These are phyloP conservation scores for Phytophthora fragariae DNA, from an alignment of 352 stramenopile genomes.

Conservation along the genomic window DNA sequence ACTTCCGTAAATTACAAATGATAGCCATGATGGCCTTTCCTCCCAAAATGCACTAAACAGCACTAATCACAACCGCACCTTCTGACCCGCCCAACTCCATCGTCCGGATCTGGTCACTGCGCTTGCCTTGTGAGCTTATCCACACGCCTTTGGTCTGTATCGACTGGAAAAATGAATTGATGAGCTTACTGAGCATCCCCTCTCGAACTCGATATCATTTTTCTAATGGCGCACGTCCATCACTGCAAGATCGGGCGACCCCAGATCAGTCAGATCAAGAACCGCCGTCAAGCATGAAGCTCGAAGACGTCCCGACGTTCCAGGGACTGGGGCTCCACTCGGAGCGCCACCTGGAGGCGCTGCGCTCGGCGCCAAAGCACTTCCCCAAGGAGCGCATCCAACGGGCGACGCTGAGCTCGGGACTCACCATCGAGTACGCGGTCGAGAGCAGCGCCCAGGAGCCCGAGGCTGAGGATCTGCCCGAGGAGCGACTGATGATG, in stretches of 20 bases:
- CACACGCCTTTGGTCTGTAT: too few species aligned
- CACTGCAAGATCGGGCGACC: background rate
- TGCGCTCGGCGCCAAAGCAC: slow-evolving; percentile 40
- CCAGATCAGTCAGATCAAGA: background rate
- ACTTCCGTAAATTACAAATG: too few species aligned
- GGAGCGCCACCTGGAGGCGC: slow-evolving; percentile 42
- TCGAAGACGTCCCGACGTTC: slow-evolving; percentile 32
- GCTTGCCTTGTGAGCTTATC: too few species aligned
- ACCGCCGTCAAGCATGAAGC: slow-evolving; percentile 22
- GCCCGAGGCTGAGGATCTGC: slow-evolving; percentile 23
- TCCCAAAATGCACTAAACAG: too few species aligned
- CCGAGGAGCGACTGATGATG: slow-evolving; percentile 49
- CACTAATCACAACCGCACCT: too few species aligned
- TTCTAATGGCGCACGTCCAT: background rate
- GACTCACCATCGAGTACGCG: slow-evolving; percentile 44
- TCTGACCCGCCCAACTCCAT: too few species aligned
- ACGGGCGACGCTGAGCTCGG: slow-evolving; percentile 31
- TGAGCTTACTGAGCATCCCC: too few species aligned
- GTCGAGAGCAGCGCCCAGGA: slow-evolving; percentile 28
- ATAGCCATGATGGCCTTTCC: too few species aligned
- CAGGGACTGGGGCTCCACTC: slow-evolving; percentile 32
- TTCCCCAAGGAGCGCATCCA: slow-evolving; percentile 38
- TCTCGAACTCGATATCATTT: background rate
- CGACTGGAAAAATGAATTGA: too few species aligned
- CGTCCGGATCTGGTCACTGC: too few species aligned